A percentile compares a stretch with the other conserved stretches of the same genome.
Evolutionary conservation across 257 asterid genomes (phyloP).

Genomic region (Prunella vulgaris): DNA sequence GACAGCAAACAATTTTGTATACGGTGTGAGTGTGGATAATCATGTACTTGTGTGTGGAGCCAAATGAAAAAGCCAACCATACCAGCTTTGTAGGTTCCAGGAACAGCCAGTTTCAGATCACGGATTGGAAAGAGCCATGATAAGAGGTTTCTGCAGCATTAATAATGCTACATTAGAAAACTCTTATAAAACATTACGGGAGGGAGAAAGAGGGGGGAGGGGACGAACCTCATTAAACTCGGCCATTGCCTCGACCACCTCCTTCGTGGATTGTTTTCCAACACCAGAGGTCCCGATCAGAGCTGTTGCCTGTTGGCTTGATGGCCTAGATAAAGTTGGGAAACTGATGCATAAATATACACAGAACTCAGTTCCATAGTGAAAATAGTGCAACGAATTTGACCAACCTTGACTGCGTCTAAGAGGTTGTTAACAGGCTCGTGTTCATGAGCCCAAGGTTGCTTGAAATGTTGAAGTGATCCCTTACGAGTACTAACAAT

Average conservation of each 20-base stretch:
- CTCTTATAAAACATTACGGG: no score
- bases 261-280: conserved; percentile 77
- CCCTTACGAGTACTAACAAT: conserved; percentile 71
- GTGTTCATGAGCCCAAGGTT: conserved; percentile 94
- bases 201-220: not conserved
- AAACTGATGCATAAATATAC: not conserved
- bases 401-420: conserved; percentile 77
- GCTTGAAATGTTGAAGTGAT: conserved; percentile 87
- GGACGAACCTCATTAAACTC: conserved; percentile 55
- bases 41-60: no score
- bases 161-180: conserved; percentile 21
- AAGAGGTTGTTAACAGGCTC: conserved; percentile 63
- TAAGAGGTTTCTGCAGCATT: conserved; percentile 72
- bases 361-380: not conserved
- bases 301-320: conserved; percentile 85
- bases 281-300: conserved; percentile 94
- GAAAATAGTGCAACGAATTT: no score
- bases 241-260: conserved; percentile 86
- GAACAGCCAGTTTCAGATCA: conserved; percentile 89
- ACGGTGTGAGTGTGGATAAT: no score
- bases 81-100: conserved; percentile 99
- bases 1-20: not conserved
- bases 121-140: conserved; percentile 95
- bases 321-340: conserved; percentile 44
- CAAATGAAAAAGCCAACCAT: conserved; percentile 8